phyloP scores from a whole-genome alignment of 129 eudicot species.

The Tagetes erecta region DNA sequence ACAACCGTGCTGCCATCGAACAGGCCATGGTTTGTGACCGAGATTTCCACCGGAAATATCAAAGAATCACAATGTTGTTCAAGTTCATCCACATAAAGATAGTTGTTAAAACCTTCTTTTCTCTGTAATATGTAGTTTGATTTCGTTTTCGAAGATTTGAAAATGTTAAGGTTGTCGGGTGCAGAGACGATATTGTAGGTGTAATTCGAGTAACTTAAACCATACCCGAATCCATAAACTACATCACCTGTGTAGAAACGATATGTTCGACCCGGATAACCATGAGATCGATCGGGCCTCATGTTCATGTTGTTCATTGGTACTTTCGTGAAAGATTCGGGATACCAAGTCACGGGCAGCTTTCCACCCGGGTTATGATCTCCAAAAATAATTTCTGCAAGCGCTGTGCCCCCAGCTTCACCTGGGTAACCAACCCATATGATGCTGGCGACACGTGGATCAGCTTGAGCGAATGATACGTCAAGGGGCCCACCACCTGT shows the following conservation, averaged over 20 bases:
- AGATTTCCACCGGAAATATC: conserved; percentile 53
- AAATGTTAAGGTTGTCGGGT: conserved; percentile 47
- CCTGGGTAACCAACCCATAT: conserved; percentile 98
- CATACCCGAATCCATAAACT: conserved; percentile 76
- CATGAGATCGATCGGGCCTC: conserved; percentile 65
- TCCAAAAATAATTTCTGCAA: conserved; percentile 83
- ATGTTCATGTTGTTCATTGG: conserved; percentile 95
- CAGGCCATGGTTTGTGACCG: conserved; percentile 60
- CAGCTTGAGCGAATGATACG: conserved; percentile 66
- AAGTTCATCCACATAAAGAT: conserved; percentile 52
- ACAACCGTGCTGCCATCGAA: conserved; percentile 65
- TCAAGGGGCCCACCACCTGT: conserved; percentile 95
- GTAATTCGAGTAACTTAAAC: conserved; percentile 71
- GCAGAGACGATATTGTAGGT: conserved; percentile 56
- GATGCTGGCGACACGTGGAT: conserved; percentile 66
- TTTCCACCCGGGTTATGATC: conserved; percentile 94
- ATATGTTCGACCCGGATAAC: conserved; percentile 88
- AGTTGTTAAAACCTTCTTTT: conserved; percentile 32
- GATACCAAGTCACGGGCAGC: conserved; percentile 90
- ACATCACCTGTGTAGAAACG: conserved; percentile 74
- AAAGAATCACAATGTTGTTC: conserved; percentile 54
- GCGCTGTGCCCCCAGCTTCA: conserved; percentile 82
- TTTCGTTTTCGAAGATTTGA: conserved; percentile 28
- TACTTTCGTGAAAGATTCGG: conserved; percentile 64
- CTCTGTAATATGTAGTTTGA: conserved; percentile 29